A percentile compares a stretch with the other conserved stretches of the same genome.
Conservation (phyloP, 139 green algal species). For the Yamagishiella unicocca region DNA sequence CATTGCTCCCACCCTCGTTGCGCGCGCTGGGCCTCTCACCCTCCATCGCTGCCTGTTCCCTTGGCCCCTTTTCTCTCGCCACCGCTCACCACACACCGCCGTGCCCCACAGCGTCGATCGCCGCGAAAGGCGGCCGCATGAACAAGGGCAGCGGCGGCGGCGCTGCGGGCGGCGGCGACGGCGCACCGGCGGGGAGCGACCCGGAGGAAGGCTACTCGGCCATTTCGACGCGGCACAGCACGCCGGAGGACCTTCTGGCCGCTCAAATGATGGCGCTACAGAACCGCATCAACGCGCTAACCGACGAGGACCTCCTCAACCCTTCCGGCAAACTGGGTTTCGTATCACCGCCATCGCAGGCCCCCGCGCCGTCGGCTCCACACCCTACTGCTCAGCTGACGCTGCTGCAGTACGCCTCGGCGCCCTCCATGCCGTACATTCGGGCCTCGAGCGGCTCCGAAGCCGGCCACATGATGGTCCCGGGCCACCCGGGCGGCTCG, state of each 20-base stretch:
- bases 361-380: not conserved
- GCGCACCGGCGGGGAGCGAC: not conserved
- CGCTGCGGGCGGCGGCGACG: not conserved
- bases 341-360: not conserved
- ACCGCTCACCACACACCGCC: no score
- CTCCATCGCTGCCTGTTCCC: no score
- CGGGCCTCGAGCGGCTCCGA: not conserved
- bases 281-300: conserved; percentile 39
- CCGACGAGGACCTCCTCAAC: conserved; percentile 42
- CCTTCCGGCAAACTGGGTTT: conserved; percentile 17
- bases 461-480: no score
- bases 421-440: not conserved
- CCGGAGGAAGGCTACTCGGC: not conserved
- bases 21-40: no score
- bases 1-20: no score
- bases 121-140: no score
- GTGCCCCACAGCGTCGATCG: no score
- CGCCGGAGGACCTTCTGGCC: conserved; percentile 19
- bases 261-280: conserved; percentile 45
- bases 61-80: no score
- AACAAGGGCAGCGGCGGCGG: no score
- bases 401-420: not conserved
- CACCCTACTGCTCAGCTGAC: no score
- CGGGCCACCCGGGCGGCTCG: not conserved
- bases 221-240: not conserved